Base-by-base conservation (phyloP, 169 alveolate genomes). In the Amoebophrya sp. region DNA sequence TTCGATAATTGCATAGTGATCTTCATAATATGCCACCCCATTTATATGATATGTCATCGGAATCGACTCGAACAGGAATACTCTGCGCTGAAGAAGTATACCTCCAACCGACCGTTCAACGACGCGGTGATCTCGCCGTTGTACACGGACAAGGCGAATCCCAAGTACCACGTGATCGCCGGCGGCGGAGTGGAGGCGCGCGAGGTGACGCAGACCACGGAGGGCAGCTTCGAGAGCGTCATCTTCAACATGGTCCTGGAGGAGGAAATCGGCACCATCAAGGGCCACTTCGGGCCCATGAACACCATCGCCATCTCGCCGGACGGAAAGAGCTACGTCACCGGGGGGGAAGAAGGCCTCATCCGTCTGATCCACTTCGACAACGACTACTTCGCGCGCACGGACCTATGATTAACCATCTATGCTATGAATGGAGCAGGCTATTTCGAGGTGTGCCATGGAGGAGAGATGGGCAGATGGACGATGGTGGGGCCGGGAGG, bases 251-350 rank as follows among this genome's bases (percentile, higher is more conserved):
- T 97, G 93, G 96, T 98, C 58, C 96, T 95, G 93, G 98, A 96
- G 90, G 95, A 94, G 42, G 99, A 97, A 92, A 91, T 98, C 38
- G 99, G 99, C 18, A 96, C 97, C 78, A 94, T 97, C 91, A 96
- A 95, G 93, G 99, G 99, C 18, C 99, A 97, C 95, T 97, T 98
- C 94, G 99, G 99, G 69, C 98, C 99, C 23, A 97, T 98, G 88
- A 97, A 98, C 94, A 94, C 99, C 43, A 92, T 98, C 42, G 97
- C 96, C 39, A 95, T 96, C 92, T 93, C 96, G 70, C 97, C 99
- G 1, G 98, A 96, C 92, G 99, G 99, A 34, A 93, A 93, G 91
- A 96, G 97, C 41, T 97, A 96, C 93, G 98, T 97, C 41, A 95
- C 98, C 69, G 99, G 99, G 0, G 98, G 98, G 41, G 99, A 98